Base-by-base conservation (phyloP, 2,329 filamentous ascomycete genomes). In the Trichoderma sp. region DNA sequence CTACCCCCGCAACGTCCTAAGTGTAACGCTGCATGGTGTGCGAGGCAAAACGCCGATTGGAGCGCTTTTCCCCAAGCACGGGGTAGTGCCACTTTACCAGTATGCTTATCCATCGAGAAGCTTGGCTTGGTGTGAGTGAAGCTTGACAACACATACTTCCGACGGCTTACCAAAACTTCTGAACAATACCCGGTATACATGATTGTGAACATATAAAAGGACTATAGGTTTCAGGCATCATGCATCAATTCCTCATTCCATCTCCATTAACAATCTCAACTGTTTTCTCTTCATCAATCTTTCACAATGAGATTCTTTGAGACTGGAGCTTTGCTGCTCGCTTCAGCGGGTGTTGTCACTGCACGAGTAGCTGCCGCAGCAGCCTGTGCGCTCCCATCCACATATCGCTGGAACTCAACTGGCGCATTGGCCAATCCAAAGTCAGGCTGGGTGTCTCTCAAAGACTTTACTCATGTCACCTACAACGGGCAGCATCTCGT, bases 401-500 rank as follows among this genome's bases (percentile, higher is more conserved):
- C 53, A n/a, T 66, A 66, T 13, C 63, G 37, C 14, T 66, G 63
- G 63, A 66, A 57, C 13, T 66, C 63, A 8, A 66, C 63, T 7
- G 53, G 37, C 14, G 19, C 37, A 2, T n/a, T 66, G n/a, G 63
- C 63, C 37, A 66, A 24, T 4, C 63, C 63, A 2, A 66, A 49
- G 14, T 31, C 63, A 37, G 63, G 63, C 13, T 66, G 53, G 63
- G 53, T 27, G 3, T 66, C 63, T 3, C 37, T 58, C 0, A 66
- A 66, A 55, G 63, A 66, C n/a, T 66, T 57, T 40, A 24, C 53
- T 7, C 53, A 66, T 31, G 63, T 66, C n/a, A 6, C 35, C 5
- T 66, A 66, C 29, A 66, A 66, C 5, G 63, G 63, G 14, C 53
- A 66, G 53, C 63, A 66, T 37, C 63, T 66, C 14, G 63, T 66